A percentile compares a stretch with the other conserved stretches of the same genome.
Conservation (phyloP, 192 early-diverging fungal genomes). For the Coemansia sp. region DNA sequence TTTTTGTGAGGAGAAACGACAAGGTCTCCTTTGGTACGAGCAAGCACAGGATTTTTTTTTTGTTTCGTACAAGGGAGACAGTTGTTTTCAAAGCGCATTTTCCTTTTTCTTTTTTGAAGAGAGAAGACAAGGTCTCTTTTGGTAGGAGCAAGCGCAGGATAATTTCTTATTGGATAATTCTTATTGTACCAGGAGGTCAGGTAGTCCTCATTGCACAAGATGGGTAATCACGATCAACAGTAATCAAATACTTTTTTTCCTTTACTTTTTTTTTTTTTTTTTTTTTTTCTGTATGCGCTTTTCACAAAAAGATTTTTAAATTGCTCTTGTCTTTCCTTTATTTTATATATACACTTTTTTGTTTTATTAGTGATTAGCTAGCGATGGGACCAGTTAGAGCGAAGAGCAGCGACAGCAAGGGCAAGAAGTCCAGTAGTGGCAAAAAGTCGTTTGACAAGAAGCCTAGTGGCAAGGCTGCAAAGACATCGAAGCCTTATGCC, state of each 20-base stretch:
- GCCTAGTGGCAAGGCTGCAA: background rate
- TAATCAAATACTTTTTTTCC: background rate
- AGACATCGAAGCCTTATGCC: slow-evolving; percentile 3
- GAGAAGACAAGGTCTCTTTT: too few species aligned
- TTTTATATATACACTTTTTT: background rate
- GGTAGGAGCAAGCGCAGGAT: too few species aligned
- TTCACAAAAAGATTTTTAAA: background rate
- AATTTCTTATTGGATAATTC: too few species aligned
- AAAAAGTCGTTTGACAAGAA: background rate
- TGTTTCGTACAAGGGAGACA: too few species aligned
- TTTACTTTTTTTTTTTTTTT: background rate
- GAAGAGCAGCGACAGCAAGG: background rate
- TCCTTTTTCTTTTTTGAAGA: too few species aligned
- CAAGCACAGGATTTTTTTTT: too few species aligned
- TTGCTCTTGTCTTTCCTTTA: background rate
- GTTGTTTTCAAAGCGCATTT: background rate
- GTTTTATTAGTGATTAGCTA: background rate
- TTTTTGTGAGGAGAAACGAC: too few species aligned
- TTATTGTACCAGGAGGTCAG: background rate
- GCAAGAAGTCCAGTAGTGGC: background rate
- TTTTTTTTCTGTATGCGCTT: background rate
- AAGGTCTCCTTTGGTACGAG: too few species aligned
- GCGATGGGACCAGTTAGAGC: background rate
- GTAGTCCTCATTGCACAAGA: background rate
- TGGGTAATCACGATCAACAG: background rate